These are phyloP conservation scores for Malus hybrid DNA, from an alignment of 331 rosid genomes.

Conservation along the genomic window DNA sequence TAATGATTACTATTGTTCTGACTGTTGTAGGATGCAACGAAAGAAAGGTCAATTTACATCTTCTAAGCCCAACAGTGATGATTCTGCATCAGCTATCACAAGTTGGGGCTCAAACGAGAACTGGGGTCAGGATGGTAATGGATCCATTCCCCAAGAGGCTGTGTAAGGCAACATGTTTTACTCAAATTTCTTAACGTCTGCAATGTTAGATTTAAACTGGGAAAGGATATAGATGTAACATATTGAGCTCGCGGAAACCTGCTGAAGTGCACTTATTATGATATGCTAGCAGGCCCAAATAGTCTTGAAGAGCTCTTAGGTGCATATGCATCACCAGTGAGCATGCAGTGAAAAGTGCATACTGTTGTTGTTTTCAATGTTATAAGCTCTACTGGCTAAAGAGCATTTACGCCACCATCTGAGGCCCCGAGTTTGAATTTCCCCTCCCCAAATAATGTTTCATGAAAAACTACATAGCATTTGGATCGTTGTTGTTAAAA, in stretches of 20 bases:
- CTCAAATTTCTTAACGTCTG: not conserved
- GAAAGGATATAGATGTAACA: not conserved
- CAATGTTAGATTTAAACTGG: not conserved
- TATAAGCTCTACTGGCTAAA: no score
- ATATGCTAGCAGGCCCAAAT: not conserved
- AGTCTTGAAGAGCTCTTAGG: no score
- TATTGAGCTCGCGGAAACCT: not conserved
- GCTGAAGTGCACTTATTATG: not conserved
- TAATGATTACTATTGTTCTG: not conserved
- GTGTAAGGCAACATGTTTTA: constrained; percentile 42
- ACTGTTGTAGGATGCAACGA: constrained; percentile 64
- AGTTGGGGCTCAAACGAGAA: constrained; percentile 48
- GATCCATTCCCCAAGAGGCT: constrained; percentile 55
- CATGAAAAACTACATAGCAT: not conserved
- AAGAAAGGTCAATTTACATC: constrained; percentile 81
- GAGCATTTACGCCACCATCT: not conserved
- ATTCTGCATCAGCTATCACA: constrained; percentile 43
- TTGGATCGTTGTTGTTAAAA: not conserved
- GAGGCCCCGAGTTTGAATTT: not conserved
- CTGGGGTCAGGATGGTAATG: constrained; percentile 40
- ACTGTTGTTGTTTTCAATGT: no score
- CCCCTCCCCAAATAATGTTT: not conserved
- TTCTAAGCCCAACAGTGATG: constrained; percentile 57
- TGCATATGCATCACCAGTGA: no score
- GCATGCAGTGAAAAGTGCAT: no score